These are phyloP conservation scores for Paecilomyces sp. DNA, from an alignment of 2,329 filamentous ascomycete genomes.

Conservation along the genomic window DNA sequence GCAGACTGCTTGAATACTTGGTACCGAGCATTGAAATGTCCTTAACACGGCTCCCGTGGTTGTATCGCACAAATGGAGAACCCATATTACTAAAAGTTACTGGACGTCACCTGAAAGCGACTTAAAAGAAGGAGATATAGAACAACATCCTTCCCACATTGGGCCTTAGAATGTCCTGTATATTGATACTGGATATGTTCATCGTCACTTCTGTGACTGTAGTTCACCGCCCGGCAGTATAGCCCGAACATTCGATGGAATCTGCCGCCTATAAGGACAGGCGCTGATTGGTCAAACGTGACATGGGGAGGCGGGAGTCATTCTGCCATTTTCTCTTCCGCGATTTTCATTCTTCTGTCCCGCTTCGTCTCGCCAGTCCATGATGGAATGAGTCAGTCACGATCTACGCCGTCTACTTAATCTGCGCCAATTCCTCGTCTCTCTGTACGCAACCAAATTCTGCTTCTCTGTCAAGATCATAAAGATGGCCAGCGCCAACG, in stretches of 20 bases:
- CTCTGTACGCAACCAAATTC: not conserved
- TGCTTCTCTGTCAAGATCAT: not conserved
- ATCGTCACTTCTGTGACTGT: no score
- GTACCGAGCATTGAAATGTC: no score
- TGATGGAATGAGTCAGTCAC: not conserved
- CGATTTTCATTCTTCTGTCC: not conserved
- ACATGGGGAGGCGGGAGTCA: not conserved
- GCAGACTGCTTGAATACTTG: no score
- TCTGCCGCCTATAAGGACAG: not conserved
- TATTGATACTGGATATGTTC: no score
- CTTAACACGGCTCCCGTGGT: no score
- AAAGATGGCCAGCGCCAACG: conserved; percentile 2
- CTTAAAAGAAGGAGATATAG: no score
- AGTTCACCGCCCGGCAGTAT: not conserved
- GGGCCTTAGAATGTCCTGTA: no score
- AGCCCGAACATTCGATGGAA: not conserved
- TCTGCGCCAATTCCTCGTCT: not conserved
- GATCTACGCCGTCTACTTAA: not conserved
- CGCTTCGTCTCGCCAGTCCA: not conserved
- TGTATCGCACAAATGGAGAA: no score
- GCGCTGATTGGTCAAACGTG: not conserved
- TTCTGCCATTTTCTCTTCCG: not conserved
- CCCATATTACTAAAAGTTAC: no score
- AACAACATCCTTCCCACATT: no score
- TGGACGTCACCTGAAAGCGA: no score